phyloP scores from a whole-genome alignment of 1,139 yeast genomes.

The Hanseniaspora sp. region DNA sequence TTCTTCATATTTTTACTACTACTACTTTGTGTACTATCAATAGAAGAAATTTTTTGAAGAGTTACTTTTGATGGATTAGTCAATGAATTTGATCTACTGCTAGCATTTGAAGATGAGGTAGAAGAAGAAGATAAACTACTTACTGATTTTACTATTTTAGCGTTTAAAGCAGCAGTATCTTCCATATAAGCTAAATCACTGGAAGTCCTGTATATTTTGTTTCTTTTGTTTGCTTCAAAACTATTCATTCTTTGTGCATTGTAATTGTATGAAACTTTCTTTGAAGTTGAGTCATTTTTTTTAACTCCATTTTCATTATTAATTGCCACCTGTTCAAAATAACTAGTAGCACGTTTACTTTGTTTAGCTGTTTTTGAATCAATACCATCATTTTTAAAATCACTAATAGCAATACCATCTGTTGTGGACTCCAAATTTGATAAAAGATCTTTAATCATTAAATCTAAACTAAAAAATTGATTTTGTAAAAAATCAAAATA shows the following conservation, averaged over 20 bases:
- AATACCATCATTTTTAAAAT: not conserved
- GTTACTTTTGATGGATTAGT: not conserved
- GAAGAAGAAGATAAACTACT: not conserved
- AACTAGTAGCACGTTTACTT: not conserved
- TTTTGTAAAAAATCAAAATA: not conserved
- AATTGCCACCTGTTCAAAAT: not conserved
- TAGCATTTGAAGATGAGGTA: not conserved
- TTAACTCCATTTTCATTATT: not conserved
- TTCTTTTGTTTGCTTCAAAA: conserved; percentile 3
- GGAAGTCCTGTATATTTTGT: not conserved
- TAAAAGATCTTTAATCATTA: not conserved
- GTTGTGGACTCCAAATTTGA: not conserved
- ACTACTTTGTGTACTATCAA: not conserved
- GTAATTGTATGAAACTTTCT: not conserved
- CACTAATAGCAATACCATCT: not conserved
- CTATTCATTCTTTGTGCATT: conserved; percentile 1
- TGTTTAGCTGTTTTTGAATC: not conserved
- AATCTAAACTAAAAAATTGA: not conserved
- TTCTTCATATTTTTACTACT: not conserved
- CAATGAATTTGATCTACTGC: not conserved
- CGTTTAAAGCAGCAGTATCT: not conserved
- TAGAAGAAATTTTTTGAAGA: not conserved
- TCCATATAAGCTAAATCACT: not conserved
- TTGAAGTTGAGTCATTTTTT: not conserved
- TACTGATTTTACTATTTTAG: not conserved